phyloP scores from a whole-genome alignment of 257 asterid genomes.

The Capsicum rhomboideum region DNA sequence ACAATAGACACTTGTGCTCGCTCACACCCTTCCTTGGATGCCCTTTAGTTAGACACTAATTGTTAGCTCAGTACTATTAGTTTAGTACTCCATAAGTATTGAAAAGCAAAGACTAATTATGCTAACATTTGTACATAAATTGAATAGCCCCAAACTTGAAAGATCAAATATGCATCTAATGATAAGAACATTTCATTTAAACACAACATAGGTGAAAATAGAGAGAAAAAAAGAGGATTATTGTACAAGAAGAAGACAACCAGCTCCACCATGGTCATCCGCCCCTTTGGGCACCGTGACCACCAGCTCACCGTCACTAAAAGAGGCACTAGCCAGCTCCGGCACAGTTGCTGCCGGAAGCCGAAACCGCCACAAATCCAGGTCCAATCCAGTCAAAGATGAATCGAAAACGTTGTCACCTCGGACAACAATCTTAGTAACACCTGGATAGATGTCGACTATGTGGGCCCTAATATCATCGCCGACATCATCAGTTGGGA shows the following conservation, averaged over 20 bases:
- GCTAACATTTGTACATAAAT: too few relatives aligned
- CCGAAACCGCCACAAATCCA: constrained; percentile 76
- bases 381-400: constrained; percentile 47
- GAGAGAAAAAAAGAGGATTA: neutral
- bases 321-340: constrained; percentile 54
- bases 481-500: constrained; percentile 40
- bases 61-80: neutral
- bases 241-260: constrained; percentile 61
- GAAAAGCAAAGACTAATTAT: too few relatives aligned
- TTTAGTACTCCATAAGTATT: too few relatives aligned
- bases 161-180: neutral
- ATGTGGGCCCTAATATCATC: constrained; percentile 50
- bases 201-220: neutral
- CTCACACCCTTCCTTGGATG: too few relatives aligned
- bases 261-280: constrained; percentile 33
- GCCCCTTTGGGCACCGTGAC: constrained; percentile 67
- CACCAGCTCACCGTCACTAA: constrained; percentile 59
- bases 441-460: constrained; percentile 72
- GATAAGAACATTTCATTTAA: neutral
- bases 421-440: constrained; percentile 55
- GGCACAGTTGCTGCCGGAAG: constrained; percentile 58
- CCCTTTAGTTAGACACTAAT: neutral
- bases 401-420: constrained; percentile 31
- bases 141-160: too few relatives aligned
- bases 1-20: too few relatives aligned